Evolutionary conservation across 2,329 filamentous ascomycete species (phyloP).

Genomic region (Epichloe gansuensis): DNA sequence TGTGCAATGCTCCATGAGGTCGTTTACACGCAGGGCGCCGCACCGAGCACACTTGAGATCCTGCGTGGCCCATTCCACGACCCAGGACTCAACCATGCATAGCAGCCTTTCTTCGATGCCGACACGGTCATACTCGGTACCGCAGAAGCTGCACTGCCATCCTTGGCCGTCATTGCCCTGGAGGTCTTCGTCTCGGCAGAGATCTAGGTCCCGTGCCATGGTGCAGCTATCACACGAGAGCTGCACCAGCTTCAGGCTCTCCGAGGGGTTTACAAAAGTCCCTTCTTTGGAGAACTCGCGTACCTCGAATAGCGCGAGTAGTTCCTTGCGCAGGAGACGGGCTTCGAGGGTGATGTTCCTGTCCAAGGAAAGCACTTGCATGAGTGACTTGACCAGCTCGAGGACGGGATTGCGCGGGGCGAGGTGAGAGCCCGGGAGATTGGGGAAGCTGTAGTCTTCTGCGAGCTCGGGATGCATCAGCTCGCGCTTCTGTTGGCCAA

Average conservation of each 20-base stretch:
- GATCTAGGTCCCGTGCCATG: slow-evolving; percentile 73
- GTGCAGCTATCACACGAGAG: slow-evolving; percentile 86
- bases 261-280: slow-evolving; percentile 76
- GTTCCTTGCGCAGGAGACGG: slow-evolving; percentile 73
- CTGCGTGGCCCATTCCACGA: slow-evolving; percentile 75
- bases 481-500: slow-evolving; percentile 77
- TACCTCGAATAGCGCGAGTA: slow-evolving; percentile 82
- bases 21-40: slow-evolving; percentile 67
- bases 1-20: slow-evolving; percentile 93
- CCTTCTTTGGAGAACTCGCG: slow-evolving; percentile 85
- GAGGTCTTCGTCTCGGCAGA: slow-evolving; percentile 80
- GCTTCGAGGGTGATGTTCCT: slow-evolving; percentile 84
- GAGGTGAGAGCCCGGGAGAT: slow-evolving; percentile 58
- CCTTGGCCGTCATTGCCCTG: slow-evolving; percentile 32
- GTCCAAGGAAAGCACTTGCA: slow-evolving; percentile 84
- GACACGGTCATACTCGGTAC: slow-evolving; percentile 62
- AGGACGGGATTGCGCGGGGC: slow-evolving; percentile 54
- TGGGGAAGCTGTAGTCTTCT: slow-evolving; percentile 74
- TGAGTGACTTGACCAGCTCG: slow-evolving; percentile 83
- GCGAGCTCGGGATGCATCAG: slow-evolving; percentile 80
- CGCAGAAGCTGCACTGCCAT: slow-evolving; percentile 72
- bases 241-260: slow-evolving; percentile 58
- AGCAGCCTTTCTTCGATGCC: slow-evolving; percentile 75
- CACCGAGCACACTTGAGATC: slow-evolving; percentile 70
- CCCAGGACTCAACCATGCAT: slow-evolving; percentile 57